phyloP scores from a whole-genome alignment of 108 stramenopile species.

The Skeletonema potamos region DNA sequence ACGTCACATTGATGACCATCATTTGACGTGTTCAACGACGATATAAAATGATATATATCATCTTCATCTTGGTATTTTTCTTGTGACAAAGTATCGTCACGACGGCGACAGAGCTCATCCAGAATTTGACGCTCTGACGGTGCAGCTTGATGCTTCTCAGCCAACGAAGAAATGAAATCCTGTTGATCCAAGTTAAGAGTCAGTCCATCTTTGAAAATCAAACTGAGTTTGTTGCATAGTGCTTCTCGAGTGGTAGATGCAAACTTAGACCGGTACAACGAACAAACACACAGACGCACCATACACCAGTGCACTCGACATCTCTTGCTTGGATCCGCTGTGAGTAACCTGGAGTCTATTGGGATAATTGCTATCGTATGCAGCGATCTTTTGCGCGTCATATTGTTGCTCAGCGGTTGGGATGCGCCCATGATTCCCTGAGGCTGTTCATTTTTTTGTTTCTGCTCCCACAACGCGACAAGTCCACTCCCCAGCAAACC shows the following conservation, averaged over 20 bases:
- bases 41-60: neutral
- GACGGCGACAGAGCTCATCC: constrained; percentile 41
- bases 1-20: neutral
- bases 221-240: constrained; percentile 47
- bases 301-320: constrained; percentile 64
- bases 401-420: neutral
- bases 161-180: constrained; percentile 55
- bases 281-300: constrained; percentile 64
- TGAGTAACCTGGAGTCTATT: constrained; percentile 29
- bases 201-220: constrained; percentile 62
- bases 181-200: constrained; percentile 47
- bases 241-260: constrained; percentile 28
- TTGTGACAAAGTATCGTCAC: constrained; percentile 4
- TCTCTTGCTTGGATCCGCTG: constrained; percentile 39
- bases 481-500: constrained; percentile 34
- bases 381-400: constrained; percentile 25
- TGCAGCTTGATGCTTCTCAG: constrained; percentile 75
- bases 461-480: constrained; percentile 28
- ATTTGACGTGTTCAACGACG: neutral
- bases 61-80: neutral
- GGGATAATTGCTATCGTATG: constrained; percentile 58
- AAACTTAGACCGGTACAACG: constrained; percentile 72
- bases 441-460: neutral
- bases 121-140: constrained; percentile 77
- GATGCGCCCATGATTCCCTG: neutral